A percentile compares a stretch with the other conserved stretches of the same genome.
These are phyloP conservation scores for Ballota nigra DNA, from an alignment of 257 asterid species.

Conservation along the genomic window DNA sequence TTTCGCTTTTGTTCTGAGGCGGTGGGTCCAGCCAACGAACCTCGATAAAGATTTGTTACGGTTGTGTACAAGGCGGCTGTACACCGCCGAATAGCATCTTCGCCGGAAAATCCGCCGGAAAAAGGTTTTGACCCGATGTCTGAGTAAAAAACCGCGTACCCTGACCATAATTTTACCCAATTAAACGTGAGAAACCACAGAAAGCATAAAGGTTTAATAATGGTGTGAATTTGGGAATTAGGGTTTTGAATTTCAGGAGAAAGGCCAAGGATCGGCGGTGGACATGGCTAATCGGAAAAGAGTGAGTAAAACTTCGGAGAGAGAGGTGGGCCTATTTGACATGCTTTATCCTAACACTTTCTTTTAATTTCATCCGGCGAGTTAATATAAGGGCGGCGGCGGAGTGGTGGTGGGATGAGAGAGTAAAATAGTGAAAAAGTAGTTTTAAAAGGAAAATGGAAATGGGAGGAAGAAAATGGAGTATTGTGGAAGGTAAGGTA, in stretches of 20 bases:
- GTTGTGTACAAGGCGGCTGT: constrained; percentile 29
- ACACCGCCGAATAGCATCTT: constrained; percentile 13
- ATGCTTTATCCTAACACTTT: constrained; percentile 19
- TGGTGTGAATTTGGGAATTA: neutral
- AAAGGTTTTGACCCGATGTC: constrained; percentile 48
- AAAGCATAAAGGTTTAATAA: neutral
- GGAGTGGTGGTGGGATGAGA: neutral
- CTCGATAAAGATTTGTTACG: constrained; percentile 32
- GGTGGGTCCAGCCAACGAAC: constrained; percentile 48
- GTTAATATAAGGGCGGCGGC: neutral
- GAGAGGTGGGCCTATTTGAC: constrained; percentile 54
- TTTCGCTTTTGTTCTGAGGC: constrained; percentile 48
- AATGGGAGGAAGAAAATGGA: constrained; percentile 3
- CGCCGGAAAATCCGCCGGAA: constrained; percentile 53
- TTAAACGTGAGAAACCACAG: neutral
- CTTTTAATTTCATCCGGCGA: constrained; percentile 28
- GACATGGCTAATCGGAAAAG: constrained; percentile 68
- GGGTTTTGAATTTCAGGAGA: constrained; percentile 31
- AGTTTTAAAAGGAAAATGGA: neutral
- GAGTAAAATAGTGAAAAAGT: neutral
- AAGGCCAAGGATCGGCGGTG: constrained; percentile 80
- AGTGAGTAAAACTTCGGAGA: constrained; percentile 52
- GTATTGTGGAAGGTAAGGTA: too few species aligned
- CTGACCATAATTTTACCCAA: constrained; percentile 36
- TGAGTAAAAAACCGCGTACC: constrained; percentile 61